These are phyloP conservation scores for Chlamydomonas asymmetrica DNA, from an alignment of 139 green algal genomes.

Conservation along the genomic window DNA sequence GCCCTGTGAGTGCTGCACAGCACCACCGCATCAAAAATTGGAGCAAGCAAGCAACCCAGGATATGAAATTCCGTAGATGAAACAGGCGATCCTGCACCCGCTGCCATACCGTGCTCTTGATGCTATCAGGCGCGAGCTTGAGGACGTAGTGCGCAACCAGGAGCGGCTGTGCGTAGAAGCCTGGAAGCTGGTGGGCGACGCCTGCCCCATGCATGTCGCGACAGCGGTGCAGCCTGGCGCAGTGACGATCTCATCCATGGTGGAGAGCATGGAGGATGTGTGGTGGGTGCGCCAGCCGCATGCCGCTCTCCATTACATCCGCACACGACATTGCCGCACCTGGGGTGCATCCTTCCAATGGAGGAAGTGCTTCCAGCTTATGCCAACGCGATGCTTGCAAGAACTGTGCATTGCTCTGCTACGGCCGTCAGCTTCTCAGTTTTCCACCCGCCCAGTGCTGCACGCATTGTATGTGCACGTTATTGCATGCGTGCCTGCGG, in stretches of 20 bases:
- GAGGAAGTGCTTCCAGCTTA: no score
- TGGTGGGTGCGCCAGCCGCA: no score
- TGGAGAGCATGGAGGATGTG: conserved; percentile 16
- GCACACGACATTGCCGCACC: no score
- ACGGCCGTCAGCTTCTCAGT: no score
- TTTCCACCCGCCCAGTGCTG: no score
- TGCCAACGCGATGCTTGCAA: no score
- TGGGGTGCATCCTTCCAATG: no score
- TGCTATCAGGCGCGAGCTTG: conserved; percentile 1
- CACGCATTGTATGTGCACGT: no score
- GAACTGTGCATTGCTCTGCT: no score
- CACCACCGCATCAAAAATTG: neutral
- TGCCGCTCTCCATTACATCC: no score
- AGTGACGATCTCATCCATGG: conserved; percentile 8
- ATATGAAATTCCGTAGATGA: neutral
- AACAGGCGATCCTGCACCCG: neutral
- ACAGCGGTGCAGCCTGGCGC: conserved; percentile 15
- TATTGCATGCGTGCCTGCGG: no score
- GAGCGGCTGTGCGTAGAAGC: conserved; percentile 15
- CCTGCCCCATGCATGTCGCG: no score
- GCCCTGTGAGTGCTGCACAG: conserved; percentile 6
- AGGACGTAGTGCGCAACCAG: neutral
- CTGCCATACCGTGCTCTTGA: neutral
- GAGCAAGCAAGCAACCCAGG: neutral
- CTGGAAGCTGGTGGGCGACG: conserved; percentile 12